Evolutionary conservation across 805 yeast genomes (phyloP).

Genomic region (Metschnikowia drakensbergensis): DNA sequence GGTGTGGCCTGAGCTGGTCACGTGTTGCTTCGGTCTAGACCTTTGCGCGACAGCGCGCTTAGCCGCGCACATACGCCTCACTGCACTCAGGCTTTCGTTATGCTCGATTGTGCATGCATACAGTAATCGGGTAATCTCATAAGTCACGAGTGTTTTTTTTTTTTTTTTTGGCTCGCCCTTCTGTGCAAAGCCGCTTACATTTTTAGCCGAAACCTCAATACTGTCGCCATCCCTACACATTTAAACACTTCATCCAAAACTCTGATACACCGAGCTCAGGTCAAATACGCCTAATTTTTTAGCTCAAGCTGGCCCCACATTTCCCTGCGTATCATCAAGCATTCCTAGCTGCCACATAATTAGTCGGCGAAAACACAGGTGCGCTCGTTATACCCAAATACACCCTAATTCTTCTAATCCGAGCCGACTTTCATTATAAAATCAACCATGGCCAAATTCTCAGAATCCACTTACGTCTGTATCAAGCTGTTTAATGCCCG

Average conservation of each 20-base stretch:
- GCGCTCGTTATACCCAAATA: neutral
- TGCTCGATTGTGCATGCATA: neutral
- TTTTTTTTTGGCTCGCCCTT: constrained; percentile 1
- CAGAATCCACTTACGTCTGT: constrained; percentile 43
- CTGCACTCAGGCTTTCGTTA: constrained; percentile 2
- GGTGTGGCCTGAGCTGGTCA: no score
- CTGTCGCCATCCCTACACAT: neutral
- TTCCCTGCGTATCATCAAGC: neutral
- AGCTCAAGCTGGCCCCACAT: neutral
- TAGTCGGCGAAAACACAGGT: neutral
- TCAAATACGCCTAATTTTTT: neutral
- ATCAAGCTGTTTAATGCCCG: constrained; percentile 86
- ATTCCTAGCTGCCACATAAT: neutral
- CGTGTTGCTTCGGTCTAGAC: neutral
- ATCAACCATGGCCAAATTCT: constrained; percentile 6
- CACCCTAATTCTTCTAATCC: neutral
- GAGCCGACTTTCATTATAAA: neutral
- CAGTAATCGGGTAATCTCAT: neutral
- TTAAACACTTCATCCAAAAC: neutral
- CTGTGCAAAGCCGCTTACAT: constrained; percentile 1
- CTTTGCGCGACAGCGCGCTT: neutral
- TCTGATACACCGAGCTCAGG: neutral
- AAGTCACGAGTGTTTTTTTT: constrained; percentile 3
- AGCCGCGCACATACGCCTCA: neutral
- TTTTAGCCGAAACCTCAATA: neutral